Evolutionary conservation across 495 filamentous ascomycete species (phyloP).

Genomic region (Daldinia childiae): DNA sequence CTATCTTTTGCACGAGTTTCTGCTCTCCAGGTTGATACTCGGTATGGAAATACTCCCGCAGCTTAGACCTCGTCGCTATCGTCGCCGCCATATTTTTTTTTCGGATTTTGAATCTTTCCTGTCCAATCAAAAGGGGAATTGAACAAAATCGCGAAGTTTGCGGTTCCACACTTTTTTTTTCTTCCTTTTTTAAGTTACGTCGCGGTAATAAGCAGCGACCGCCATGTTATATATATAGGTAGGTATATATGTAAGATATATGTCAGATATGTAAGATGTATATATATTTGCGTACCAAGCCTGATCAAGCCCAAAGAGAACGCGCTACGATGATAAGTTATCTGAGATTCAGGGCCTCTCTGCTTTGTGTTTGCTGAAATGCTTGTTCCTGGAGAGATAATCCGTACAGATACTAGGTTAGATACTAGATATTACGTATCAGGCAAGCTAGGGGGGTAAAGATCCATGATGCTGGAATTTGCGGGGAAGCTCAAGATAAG

Average conservation of each 20-base stretch:
- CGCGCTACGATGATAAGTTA: conserved; percentile 25
- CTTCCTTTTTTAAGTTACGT: conserved; percentile 3
- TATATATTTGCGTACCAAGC: conserved; percentile 11
- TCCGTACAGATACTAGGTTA: neutral
- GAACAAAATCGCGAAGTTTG: neutral
- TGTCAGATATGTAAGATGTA: conserved; percentile 1
- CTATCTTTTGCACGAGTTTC: conserved; percentile 64
- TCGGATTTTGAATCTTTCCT: conserved; percentile 8
- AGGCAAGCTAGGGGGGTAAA: conserved; percentile 9
- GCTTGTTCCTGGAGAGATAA: conserved; percentile 2
- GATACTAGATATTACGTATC: neutral
- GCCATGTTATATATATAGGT: conserved; percentile 18
- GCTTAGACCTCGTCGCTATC: conserved; percentile 32
- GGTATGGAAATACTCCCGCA: conserved; percentile 49
- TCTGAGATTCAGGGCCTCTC: no score
- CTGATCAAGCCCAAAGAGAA: neutral
- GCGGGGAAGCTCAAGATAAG: conserved; percentile 29
- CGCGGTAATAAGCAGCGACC: conserved; percentile 13
- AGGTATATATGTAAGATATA: conserved; percentile 5
- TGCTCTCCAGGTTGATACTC: conserved; percentile 54
- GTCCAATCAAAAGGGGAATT: conserved; percentile 2
- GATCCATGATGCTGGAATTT: conserved; percentile 37
- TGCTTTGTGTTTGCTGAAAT: neutral
- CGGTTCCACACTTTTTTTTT: conserved; percentile 22
- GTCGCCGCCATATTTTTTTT: conserved; percentile 20